These are phyloP conservation scores for Radiomyces spectabilis DNA, from an alignment of 192 early-diverging fungal species.

Conservation along the genomic window DNA sequence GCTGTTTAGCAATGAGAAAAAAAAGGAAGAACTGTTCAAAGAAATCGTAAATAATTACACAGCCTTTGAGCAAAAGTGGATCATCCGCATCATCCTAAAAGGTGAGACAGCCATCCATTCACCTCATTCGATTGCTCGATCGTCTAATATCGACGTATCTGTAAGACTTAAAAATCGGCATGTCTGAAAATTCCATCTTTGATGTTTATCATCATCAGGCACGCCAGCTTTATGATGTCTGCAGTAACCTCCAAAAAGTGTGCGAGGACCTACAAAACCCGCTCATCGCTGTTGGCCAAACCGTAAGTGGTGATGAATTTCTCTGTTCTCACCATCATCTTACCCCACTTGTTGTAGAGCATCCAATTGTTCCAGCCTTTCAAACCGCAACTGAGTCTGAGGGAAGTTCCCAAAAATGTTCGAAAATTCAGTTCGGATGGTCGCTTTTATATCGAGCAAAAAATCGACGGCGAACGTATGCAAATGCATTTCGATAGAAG, in stretches of 20 bases:
- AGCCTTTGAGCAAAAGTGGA: constrained; percentile 67
- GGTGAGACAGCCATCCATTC: constrained; percentile 27
- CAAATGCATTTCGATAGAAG: constrained; percentile 47
- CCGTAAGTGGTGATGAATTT: not conserved
- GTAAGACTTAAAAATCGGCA: constrained; percentile 62
- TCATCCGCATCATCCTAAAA: constrained; percentile 68
- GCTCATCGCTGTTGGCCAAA: constrained; percentile 1
- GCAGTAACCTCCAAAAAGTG: constrained; percentile 53
- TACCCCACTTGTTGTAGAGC: constrained; percentile 25
- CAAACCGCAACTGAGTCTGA: constrained; percentile 60
- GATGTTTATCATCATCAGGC: constrained; percentile 65
- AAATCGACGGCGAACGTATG: constrained; percentile 74
- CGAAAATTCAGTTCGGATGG: constrained; percentile 35
- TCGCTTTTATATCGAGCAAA: constrained; percentile 74
- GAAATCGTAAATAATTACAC: constrained; percentile 51
- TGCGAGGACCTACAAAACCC: constrained; percentile 48
- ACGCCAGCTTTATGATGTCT: constrained; percentile 55
- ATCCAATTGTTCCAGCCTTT: constrained; percentile 54
- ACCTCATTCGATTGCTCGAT: no score
- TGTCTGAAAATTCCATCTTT: constrained; percentile 65
- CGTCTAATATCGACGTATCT: no score
- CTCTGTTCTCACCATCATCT: not conserved
- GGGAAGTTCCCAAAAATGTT: constrained; percentile 36
- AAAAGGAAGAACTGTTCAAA: constrained; percentile 33
- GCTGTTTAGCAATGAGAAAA: constrained; percentile 7